A percentile compares a stretch with the other conserved stretches of the same genome.
Conservation (phyloP, 352 stramenopile species). For the Pythium dissotocum region DNA sequence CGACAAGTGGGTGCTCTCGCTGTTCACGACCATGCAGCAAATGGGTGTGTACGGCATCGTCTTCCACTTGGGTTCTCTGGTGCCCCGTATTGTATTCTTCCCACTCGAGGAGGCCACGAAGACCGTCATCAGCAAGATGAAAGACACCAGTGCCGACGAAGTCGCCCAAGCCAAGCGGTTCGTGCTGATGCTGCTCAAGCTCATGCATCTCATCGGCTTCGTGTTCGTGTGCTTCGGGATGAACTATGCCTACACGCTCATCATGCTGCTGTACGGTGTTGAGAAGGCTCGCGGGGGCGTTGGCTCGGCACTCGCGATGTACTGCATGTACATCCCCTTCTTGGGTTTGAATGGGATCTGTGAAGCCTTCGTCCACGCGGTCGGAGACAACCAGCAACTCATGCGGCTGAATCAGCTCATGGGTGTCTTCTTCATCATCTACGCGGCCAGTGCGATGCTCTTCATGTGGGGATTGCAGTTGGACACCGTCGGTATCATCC, state of each 20-base stretch:
- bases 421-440: constrained; percentile 78
- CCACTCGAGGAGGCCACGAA: constrained; percentile 96
- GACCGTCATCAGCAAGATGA: constrained; percentile 93
- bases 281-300: constrained; percentile 68
- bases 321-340: constrained; percentile 95
- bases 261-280: constrained; percentile 76
- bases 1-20: constrained; percentile 94
- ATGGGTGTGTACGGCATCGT: constrained; percentile 97
- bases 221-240: constrained; percentile 85
- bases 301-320: constrained; percentile 57
- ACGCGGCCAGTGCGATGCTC: constrained; percentile 54
- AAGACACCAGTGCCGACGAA: constrained; percentile 31
- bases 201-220: constrained; percentile 82
- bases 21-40: constrained; percentile 89
- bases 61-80: constrained; percentile 94
- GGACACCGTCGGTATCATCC: constrained; percentile 72
- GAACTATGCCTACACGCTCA: constrained; percentile 79
- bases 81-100: constrained; percentile 94
- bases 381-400: constrained; percentile 64
- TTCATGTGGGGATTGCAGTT: constrained; percentile 67
- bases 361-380: constrained; percentile 95
- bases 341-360: constrained; percentile 95
- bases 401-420: constrained; percentile 85
- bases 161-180: constrained; percentile 42
- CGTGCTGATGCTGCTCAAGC: constrained; percentile 79